Conservation (phyloP, 2,329 filamentous ascomycete species). For the Penicillium glabrum region DNA sequence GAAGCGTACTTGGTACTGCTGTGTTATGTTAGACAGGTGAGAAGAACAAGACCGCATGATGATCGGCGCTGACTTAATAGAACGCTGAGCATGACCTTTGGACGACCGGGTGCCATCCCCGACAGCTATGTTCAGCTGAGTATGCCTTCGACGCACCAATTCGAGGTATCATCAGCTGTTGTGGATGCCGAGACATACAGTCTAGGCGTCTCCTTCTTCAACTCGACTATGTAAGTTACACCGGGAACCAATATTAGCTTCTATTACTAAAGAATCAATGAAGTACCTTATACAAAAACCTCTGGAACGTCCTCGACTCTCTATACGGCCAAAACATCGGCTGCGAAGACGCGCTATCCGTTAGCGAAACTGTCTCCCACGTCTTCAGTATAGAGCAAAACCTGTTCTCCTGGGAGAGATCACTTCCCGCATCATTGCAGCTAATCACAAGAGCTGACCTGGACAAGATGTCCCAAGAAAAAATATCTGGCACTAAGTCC, state of each 20-base stretch:
- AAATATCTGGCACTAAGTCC: slow-evolving; percentile 1
- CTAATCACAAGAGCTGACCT: slow-evolving; percentile 2
- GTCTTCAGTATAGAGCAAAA: slow-evolving; percentile 30
- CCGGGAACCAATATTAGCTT: neutral
- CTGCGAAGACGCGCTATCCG: slow-evolving; percentile 24
- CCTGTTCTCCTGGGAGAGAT: slow-evolving; percentile 17
- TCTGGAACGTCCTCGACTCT: slow-evolving; percentile 38
- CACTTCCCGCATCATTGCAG: slow-evolving; percentile 10
- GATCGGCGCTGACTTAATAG: slow-evolving; percentile 18
- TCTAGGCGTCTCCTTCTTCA: slow-evolving; percentile 20
- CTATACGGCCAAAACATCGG: slow-evolving; percentile 49
- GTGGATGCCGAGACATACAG: slow-evolving; percentile 8
- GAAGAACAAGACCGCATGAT: neutral
- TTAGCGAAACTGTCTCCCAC: slow-evolving; percentile 32
- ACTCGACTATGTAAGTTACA: slow-evolving; percentile 23
- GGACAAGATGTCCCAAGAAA: neutral
- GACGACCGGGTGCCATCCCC: slow-evolving; percentile 49
- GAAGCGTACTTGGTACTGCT: slow-evolving; percentile 53
- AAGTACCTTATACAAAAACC: slow-evolving; percentile 32
- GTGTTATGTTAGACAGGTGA: slow-evolving; percentile 49
- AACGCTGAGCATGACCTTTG: slow-evolving; percentile 54
- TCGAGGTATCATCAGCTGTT: slow-evolving; percentile 7
- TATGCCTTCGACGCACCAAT: slow-evolving; percentile 26
- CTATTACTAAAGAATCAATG: neutral
- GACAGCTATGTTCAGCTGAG: slow-evolving; percentile 45